These are phyloP conservation scores for Amyloporia xantha DNA, from an alignment of 768 basidiomycete genomes.

Conservation along the genomic window DNA sequence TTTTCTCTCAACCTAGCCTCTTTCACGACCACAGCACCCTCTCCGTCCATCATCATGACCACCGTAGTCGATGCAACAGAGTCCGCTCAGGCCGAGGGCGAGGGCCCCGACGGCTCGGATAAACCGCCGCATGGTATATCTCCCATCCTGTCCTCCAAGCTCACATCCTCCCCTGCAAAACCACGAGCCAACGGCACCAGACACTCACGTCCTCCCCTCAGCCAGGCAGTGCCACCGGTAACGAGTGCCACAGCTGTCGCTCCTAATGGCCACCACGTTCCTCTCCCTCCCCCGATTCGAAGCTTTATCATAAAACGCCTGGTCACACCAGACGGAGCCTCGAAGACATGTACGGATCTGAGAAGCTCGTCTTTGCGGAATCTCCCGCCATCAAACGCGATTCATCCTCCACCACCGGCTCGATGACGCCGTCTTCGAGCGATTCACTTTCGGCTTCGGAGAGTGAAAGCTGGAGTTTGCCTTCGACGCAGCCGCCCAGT, in stretches of 20 bases:
- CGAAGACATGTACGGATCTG: slow-evolving; percentile 25
- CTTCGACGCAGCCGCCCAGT: slow-evolving; percentile 56
- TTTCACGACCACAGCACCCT: slow-evolving; percentile 19
- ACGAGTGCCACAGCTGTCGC: slow-evolving; percentile 14
- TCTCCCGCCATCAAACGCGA: slow-evolving; percentile 19
- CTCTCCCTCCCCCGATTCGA: slow-evolving; percentile 48
- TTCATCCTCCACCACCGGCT: slow-evolving; percentile 32
- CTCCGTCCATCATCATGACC: slow-evolving; percentile 17
- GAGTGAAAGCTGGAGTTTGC: slow-evolving; percentile 53
- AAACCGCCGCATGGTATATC: slow-evolving; percentile 40
- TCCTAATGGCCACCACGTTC: slow-evolving; percentile 27
- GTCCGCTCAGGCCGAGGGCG: slow-evolving; percentile 46
- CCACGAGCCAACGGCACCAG: slow-evolving; percentile 15
- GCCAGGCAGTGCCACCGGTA: slow-evolving; percentile 9
- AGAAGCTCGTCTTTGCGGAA: slow-evolving; percentile 13
- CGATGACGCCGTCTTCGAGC: slow-evolving; percentile 32
- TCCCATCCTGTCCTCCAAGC: slow-evolving; percentile 1
- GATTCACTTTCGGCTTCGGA: slow-evolving; percentile 50
- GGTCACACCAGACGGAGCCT: slow-evolving; percentile 41
- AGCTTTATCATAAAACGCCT: slow-evolving; percentile 43
- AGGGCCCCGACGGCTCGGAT: slow-evolving; percentile 52
- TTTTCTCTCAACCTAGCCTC: slow-evolving; percentile 13
- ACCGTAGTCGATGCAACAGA: slow-evolving; percentile 47
- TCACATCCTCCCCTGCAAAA: slow-evolving; percentile 3
- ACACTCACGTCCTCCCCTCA: slow-evolving; percentile 10